phyloP scores from a whole-genome alignment of 352 stramenopile genomes.

The Phytophthora hybrid region DNA sequence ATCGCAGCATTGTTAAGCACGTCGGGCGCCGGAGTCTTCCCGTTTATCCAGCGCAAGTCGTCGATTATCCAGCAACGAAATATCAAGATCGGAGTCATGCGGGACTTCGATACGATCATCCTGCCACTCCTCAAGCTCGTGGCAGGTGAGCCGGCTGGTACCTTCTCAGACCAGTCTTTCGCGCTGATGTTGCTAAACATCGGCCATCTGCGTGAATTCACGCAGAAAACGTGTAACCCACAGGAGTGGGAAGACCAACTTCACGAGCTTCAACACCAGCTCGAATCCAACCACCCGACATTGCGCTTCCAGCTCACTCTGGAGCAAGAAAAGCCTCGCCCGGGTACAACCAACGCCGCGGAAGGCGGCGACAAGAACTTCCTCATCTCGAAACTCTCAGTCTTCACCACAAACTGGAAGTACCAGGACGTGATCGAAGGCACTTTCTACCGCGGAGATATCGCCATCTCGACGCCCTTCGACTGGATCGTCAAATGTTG shows the following conservation, averaged over 20 bases:
- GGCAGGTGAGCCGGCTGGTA: constrained; percentile 27
- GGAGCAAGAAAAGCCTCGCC: constrained; percentile 37
- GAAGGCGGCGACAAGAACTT: constrained; percentile 22
- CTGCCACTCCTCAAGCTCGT: constrained; percentile 42
- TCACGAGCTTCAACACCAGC: constrained; percentile 17
- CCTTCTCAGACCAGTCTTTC: constrained; percentile 38
- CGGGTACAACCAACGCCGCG: constrained; percentile 18
- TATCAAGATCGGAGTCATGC: constrained; percentile 52
- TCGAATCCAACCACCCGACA: constrained; percentile 41
- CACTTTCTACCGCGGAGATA: constrained; percentile 56
- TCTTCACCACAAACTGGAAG: constrained; percentile 52
- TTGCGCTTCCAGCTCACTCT: constrained; percentile 54
- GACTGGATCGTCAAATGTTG: constrained; percentile 40
- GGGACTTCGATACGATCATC: constrained; percentile 42
- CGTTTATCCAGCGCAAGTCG: constrained; percentile 38
- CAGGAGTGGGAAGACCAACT: constrained; percentile 44
- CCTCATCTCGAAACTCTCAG: constrained; percentile 49
- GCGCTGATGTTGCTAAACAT: constrained; percentile 53
- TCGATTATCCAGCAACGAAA: constrained; percentile 50
- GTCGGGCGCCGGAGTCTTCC: constrained; percentile 29
- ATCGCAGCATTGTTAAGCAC: constrained; percentile 40
- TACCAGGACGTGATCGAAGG: constrained; percentile 48
- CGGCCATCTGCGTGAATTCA: constrained; percentile 40
- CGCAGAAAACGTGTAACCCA: constrained; percentile 23
- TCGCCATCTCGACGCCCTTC: constrained; percentile 38